phyloP scores from a whole-genome alignment of 2,329 filamentous ascomycete species.

The Pseudogymnoascus sp. region DNA sequence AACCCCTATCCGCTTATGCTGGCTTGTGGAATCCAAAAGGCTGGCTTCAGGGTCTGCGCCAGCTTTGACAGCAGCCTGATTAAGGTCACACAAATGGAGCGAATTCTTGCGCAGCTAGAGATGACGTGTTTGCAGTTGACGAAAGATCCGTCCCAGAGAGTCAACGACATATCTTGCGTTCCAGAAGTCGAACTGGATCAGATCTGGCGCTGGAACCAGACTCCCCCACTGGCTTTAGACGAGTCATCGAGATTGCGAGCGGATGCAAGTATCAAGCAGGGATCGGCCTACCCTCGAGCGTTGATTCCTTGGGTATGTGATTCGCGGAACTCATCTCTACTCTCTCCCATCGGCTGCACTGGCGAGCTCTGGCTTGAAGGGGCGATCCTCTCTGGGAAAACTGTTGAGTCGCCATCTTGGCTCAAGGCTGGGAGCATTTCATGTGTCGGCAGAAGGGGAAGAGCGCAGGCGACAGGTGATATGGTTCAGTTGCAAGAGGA shows the following conservation, averaged over 20 bases:
- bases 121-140: slow-evolving; percentile 21
- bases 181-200: slow-evolving; percentile 32
- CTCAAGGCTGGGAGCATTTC: slow-evolving; percentile 30
- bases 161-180: slow-evolving; percentile 32
- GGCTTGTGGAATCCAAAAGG: slow-evolving; percentile 36
- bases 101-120: slow-evolving; percentile 32
- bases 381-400: slow-evolving; percentile 24
- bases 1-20: slow-evolving; percentile 44
- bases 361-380: slow-evolving; percentile 37
- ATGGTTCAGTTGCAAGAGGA: slow-evolving; percentile 26
- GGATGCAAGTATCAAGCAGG: slow-evolving; percentile 18
- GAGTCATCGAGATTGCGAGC: slow-evolving; percentile 21
- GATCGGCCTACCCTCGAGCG: slow-evolving; percentile 31
- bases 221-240: slow-evolving; percentile 31
- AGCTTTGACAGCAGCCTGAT: slow-evolving; percentile 37
- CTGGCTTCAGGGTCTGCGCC: slow-evolving; percentile 36
- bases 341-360: slow-evolving; percentile 35
- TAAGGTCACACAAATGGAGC: slow-evolving; percentile 30
- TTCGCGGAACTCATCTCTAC: slow-evolving; percentile 27
- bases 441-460: slow-evolving; percentile 27
- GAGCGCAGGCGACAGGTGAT: slow-evolving; percentile 25
- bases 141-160: slow-evolving; percentile 22
- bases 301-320: slow-evolving; percentile 29
- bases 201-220: slow-evolving; percentile 38
- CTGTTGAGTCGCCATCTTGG: slow-evolving; percentile 28